phyloP scores from a whole-genome alignment of 495 filamentous ascomycete species.

The Friedmanniomyces simplex region DNA sequence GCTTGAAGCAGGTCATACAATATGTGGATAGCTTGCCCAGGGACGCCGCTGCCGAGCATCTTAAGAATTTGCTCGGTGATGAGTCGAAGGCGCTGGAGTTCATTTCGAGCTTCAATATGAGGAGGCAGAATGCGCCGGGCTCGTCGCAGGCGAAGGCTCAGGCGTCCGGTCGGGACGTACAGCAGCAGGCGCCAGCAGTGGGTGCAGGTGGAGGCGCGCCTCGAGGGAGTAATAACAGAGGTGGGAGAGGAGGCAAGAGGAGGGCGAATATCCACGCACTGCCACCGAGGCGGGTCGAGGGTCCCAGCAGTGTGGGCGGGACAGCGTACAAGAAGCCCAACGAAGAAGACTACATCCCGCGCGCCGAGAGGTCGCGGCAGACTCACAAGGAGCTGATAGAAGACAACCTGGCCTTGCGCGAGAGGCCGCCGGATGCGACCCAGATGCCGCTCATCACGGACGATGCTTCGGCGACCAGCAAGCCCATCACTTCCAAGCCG shows the following conservation, averaged over 20 bases:
- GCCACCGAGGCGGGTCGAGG: slow-evolving; percentile 47
- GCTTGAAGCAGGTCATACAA: slow-evolving; percentile 68
- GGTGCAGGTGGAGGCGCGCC: background rate
- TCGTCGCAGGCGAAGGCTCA: slow-evolving; percentile 9
- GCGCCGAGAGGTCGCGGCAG: slow-evolving; percentile 31
- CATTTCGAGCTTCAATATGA: slow-evolving; percentile 80
- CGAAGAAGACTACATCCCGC: slow-evolving; percentile 52
- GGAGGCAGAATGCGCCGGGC: slow-evolving; percentile 38
- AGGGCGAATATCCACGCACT: slow-evolving; percentile 42
- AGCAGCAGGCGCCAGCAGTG: background rate
- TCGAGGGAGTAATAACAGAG: background rate
- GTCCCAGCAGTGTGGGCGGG: slow-evolving; percentile 45
- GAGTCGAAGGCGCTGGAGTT: slow-evolving; percentile 79
- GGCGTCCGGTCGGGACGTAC: slow-evolving; percentile 1
- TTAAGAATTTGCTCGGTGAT: slow-evolving; percentile 81
- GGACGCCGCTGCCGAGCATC: slow-evolving; percentile 65
- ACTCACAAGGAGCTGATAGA: slow-evolving; percentile 17
- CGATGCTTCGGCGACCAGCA: slow-evolving; percentile 23
- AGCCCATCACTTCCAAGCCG: slow-evolving; percentile 37
- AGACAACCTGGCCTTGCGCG: slow-evolving; percentile 32
- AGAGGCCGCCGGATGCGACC: slow-evolving; percentile 30
- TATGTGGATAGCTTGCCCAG: slow-evolving; percentile 66
- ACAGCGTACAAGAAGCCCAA: slow-evolving; percentile 50
- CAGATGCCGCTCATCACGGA: slow-evolving; percentile 30
- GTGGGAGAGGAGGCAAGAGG: slow-evolving; percentile 15